Base-by-base conservation (phyloP, 176 grass and related monocot genomes). In the Carex kokanica region DNA sequence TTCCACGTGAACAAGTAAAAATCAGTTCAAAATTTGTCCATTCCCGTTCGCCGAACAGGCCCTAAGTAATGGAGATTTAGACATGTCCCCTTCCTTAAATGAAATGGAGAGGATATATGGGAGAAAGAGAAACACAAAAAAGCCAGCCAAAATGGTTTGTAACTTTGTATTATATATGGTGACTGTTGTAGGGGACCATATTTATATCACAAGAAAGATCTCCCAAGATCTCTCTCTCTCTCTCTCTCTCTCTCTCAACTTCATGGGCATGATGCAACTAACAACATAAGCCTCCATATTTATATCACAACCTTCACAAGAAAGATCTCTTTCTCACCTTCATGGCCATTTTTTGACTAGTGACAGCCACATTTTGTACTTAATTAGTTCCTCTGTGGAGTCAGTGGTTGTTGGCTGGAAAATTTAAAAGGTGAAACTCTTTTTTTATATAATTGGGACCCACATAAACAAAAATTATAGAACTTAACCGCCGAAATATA, bases 131-230 rank as follows among this genome's bases (percentile, higher is more conserved):
- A 45, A 53, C 62, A 27, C 38, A 64, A 65, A 82, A 41, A 40
- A 43, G 79, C 79, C 79, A 81, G 32, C 79, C 79, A 81, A 82
- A 82, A 66, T 29, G 41, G 60, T 66, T 82, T 82, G 79, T 82
- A 27, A 38, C 36, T 38, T 66, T 66, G 8, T 43, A 43, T 43
- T 43, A 64, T n/a, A n/a, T n/a, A n/a, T 82, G 60, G 59, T 24
- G 57, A 47, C 61, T 41, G 8, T 63, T 1, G 52, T 24, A 66
- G 27, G 60, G 79, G 79, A 82, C 79, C 79, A 64, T 66, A 49
- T 16, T 16, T 16, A 70, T 4, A 57, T 80, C 79, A 81, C 79
- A 81, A 64, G 25, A 60, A 81, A 81, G 32, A 81, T 62, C n/a
- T 47, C 23, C n/a, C n/a, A n/a, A n/a, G n/a, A n/a, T 78, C 57